Percentiles rank a stretch among this genome's conserved stretches.
Conservation (phyloP, 1,284 basidiomycete genomes). For the Somion occarium region DNA sequence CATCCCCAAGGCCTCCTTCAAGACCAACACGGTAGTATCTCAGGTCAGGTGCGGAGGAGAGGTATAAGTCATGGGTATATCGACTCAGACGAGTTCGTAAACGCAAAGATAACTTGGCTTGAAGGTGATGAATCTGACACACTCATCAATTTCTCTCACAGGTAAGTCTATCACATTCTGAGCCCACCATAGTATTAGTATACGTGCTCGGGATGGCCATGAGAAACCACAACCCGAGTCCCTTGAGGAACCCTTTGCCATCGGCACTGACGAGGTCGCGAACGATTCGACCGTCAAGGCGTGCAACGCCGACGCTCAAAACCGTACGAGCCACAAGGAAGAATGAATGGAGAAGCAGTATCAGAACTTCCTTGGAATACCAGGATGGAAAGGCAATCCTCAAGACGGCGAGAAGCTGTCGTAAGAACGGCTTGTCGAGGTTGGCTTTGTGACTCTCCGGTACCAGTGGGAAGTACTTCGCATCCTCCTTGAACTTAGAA, state of each 20-base stretch:
- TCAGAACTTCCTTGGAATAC: constrained; percentile 70
- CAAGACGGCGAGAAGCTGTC: constrained; percentile 75
- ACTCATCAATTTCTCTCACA: too few species aligned
- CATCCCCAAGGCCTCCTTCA: constrained; percentile 61
- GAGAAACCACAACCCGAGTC: constrained; percentile 85
- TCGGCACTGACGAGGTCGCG: constrained; percentile 87
- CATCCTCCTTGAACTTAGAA: constrained; percentile 41
- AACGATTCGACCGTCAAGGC: constrained; percentile 88
- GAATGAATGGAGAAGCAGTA: constrained; percentile 78
- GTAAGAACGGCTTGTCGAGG: constrained; percentile 77
- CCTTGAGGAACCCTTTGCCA: constrained; percentile 78
- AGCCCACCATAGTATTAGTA: constrained; percentile 89
- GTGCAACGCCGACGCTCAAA: constrained; percentile 83
- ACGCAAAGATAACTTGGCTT: constrained; percentile 84
- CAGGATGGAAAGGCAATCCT: constrained; percentile 74
- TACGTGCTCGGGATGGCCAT: constrained; percentile 92
- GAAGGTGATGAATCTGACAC: constrained; percentile 84
- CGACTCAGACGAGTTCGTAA: constrained; percentile 86
- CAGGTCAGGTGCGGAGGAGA: constrained; percentile 65
- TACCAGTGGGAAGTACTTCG: constrained; percentile 50
- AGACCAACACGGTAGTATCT: constrained; percentile 65
- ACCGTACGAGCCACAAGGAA: constrained; percentile 88
- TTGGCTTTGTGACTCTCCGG: constrained; percentile 53
- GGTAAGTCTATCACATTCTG: too few species aligned
- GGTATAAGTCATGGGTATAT: constrained; percentile 91